Evolutionary conservation across 2,329 filamentous ascomycete genomes (phyloP).

Genomic region (Colletotrichum sp.): DNA sequence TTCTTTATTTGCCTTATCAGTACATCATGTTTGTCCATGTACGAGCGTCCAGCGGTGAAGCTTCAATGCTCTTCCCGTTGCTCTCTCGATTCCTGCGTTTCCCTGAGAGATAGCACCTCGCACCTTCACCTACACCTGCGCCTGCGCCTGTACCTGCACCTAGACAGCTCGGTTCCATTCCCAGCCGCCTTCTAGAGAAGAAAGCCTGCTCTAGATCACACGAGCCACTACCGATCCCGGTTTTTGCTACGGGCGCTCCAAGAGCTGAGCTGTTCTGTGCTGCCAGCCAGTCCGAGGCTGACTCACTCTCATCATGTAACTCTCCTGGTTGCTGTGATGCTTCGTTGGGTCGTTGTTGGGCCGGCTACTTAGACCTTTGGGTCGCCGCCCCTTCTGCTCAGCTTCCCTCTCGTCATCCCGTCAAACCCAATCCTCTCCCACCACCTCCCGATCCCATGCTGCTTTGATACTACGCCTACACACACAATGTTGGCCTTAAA

Average conservation of each 20-base stretch:
- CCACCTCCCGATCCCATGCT: neutral
- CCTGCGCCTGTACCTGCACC: neutral
- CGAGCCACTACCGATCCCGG: constrained; percentile 4
- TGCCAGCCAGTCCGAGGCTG: constrained; percentile 7
- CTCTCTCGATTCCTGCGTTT: constrained; percentile 14
- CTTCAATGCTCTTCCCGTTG: constrained; percentile 9
- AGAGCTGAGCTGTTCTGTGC: constrained; percentile 5
- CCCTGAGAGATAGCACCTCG: neutral
- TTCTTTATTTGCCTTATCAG: constrained; percentile 15
- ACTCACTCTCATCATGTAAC: constrained; percentile 18
- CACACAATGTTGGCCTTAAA: constrained; percentile 37
- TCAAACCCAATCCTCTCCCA: neutral
- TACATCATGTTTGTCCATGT: neutral
- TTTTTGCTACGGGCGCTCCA: constrained; percentile 2
- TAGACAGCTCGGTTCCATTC: neutral
- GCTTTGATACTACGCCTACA: constrained; percentile 21
- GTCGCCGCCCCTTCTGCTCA: neutral
- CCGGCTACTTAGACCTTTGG: constrained; percentile 12
- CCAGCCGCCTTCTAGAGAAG: neutral
- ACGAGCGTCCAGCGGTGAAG: constrained; percentile 22
- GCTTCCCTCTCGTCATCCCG: neutral
- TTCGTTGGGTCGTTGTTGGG: neutral
- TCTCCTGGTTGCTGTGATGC: constrained; percentile 17
- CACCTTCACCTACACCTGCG: neutral
- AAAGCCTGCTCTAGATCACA: neutral